Evolutionary conservation across 2,329 filamentous ascomycete genomes (phyloP), one percentile per base, ranked within the genome.

Genomic region (Aspergillus sp.): DNA sequence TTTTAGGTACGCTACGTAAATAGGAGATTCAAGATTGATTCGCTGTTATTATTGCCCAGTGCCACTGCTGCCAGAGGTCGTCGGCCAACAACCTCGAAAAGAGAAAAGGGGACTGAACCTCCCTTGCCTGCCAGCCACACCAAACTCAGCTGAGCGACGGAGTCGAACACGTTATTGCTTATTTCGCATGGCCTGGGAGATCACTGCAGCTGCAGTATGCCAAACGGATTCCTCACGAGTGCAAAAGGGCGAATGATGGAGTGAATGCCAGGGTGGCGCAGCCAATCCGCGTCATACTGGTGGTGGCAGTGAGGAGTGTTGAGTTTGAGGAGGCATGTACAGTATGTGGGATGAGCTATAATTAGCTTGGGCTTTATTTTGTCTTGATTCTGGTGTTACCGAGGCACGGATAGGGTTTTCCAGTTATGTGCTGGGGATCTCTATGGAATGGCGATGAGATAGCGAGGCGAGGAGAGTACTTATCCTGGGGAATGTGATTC

Each of bases 301-400:
- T 34, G 58, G 58, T 60, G 58, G 58, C 58, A 56, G 54, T 61
- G 59, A 54, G 38, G 48, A 41, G 50, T 11, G 25, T 58, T 49
- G 30, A 48, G 34, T 34, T 25, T 31, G 28, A n/a, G 28, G 47
- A 49, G 25, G 25, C 25, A 28, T 28, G 25, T 28, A 19, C 19
- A 43, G 43, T 52, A 59, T 59, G 57, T 31, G 50, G 23, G 46
- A 56, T 56, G 47, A 48, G 53, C 58, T 60, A 60, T 60, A 46
- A 34, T 56, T 60, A 60, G 53, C 30, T 11, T 17, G 46, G 45
- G 17, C 34, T 56, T 46, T 43, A 55, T 47, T 60, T 52, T 60
- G 25, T 50, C 45, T 60, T 52, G 17, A 46, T 54, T 55, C n/a
- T 41, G 11, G 34, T 31, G 28, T 30, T 38, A 31, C 15, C 25